phyloP scores from a whole-genome alignment of 345 rosid genomes.

The Combretum micranthum region DNA sequence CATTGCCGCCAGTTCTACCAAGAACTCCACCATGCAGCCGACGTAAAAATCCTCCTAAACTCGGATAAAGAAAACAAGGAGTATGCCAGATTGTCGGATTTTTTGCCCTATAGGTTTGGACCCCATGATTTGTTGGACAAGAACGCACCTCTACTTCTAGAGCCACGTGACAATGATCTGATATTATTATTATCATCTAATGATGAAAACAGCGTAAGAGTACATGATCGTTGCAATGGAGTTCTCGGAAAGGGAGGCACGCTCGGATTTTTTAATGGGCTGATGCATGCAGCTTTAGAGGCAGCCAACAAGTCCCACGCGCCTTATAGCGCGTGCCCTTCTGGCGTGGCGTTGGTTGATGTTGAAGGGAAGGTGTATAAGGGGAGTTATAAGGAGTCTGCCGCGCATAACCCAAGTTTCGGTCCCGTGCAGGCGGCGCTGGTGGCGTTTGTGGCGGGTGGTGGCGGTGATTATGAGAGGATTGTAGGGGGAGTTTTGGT shows the following conservation, averaged over 20 bases:
- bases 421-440: slow-evolving; percentile 93
- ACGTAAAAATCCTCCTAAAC: slow-evolving; percentile 45
- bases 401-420: slow-evolving; percentile 91
- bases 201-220: not conserved
- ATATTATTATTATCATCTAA: slow-evolving; percentile 30
- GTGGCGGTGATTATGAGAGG: slow-evolving; percentile 70
- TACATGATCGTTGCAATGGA: no score
- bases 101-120: slow-evolving; percentile 78
- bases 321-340: slow-evolving; percentile 82
- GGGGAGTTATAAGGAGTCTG: slow-evolving; percentile 89
- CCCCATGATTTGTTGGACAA: slow-evolving; percentile 67
- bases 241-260: no score
- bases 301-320: slow-evolving; percentile 86
- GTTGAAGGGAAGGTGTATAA: slow-evolving; percentile 63
- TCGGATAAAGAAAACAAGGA: slow-evolving; percentile 11
- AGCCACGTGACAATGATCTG: slow-evolving; percentile 42
- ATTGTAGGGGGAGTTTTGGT: slow-evolving; percentile 66
- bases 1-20: slow-evolving; percentile 98
- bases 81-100: slow-evolving; percentile 33
- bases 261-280: slow-evolving; percentile 2
- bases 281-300: slow-evolving; percentile 46
- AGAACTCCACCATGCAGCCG: slow-evolving; percentile 68
- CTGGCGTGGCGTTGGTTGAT: slow-evolving; percentile 77
- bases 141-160: slow-evolving; percentile 59
- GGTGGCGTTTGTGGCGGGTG: slow-evolving; percentile 54